Evolutionary conservation across 805 yeast species (phyloP), one percentile per base, ranked within the genome.

Genomic region (Ogataea angusta): DNA sequence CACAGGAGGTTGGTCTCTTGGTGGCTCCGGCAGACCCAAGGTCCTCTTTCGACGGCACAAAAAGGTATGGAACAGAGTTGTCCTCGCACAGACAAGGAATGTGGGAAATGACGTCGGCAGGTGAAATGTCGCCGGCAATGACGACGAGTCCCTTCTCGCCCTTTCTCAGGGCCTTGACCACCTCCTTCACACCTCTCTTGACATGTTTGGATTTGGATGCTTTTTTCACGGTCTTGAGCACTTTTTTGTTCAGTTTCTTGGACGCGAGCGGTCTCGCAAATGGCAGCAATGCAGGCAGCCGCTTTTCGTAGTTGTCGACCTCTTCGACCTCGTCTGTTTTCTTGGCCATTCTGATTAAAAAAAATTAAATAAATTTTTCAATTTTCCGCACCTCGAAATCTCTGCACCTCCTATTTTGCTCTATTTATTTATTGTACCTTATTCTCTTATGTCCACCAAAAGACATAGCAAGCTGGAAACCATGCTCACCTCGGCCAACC

Each of bases 21-120:
- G 99, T 93, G 47, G 97, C 95, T 62, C 98, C 98, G 18, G 99
- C 99, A 49, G 95, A 85, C 25, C 99, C 99, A 52, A 93, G 77
- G 63, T 93, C 98, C 72, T 93, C 97, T 70, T 93, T 93, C 36
- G 97, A 89, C 57, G 99, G 99, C 48, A 93, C 79, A 67, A 93
- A 93, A 30, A 91, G 76, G 62, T 73, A 95, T 59, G 98, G 97
- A 36, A 93, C 97, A 34, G 85, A 69, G 49, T 77, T 72, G 64
- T 93, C 99, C 71, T 93, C 99, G 70, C 99, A 93, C 48, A 93
- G 76, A 34, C 95, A 97, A 41, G 99, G 99, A 42, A 93, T 78
- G 63, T 93, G 99, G 31, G 97, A 88, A 53, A 95, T 86, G 33
- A 93, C 98, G 64, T 93, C 99, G 36, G 90, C 79, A 45, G 99